phyloP scores from a whole-genome alignment of 257 asterid genomes.

The Echites panduratus region DNA sequence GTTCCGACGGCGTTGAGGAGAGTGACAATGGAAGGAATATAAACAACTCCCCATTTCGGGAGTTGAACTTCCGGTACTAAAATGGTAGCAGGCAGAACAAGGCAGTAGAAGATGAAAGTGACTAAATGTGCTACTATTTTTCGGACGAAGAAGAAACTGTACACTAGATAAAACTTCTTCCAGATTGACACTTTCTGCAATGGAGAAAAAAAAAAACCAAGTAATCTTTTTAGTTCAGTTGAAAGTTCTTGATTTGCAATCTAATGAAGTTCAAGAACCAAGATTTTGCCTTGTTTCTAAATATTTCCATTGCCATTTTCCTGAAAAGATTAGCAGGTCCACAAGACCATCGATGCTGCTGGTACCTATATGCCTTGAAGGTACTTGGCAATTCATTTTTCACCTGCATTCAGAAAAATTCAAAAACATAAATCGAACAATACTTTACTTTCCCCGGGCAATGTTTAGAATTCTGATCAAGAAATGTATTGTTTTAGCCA shows the following conservation, averaged over 20 bases:
- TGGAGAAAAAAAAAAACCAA: neutral
- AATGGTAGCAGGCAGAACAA: constrained; percentile 58
- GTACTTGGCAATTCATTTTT: constrained; percentile 74
- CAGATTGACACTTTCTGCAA: constrained; percentile 59
- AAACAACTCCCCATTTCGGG: constrained; percentile 64
- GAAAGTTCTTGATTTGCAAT: neutral
- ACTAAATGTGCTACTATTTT: constrained; percentile 60
- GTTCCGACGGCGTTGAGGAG: constrained; percentile 56
- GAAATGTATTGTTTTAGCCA: neutral
- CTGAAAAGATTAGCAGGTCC: constrained; percentile 80
- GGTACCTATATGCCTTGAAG: constrained; percentile 59
- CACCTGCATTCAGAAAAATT: constrained; percentile 34
- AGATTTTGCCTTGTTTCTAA: constrained; percentile 47
- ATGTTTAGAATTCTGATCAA: neutral
- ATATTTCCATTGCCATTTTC: constrained; percentile 50
- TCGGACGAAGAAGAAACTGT: constrained; percentile 72
- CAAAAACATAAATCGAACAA: neutral
- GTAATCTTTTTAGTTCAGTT: neutral
- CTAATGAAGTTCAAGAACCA: neutral
- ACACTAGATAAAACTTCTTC: constrained; percentile 61
- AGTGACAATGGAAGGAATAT: constrained; percentile 44
- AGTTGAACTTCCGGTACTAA: constrained; percentile 59
- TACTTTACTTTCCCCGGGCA: neutral
- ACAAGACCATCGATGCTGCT: constrained; percentile 77
- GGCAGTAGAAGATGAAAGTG: constrained; percentile 60